phyloP scores from a whole-genome alignment of 139 green algal genomes.

The Coelastrella sp. region DNA sequence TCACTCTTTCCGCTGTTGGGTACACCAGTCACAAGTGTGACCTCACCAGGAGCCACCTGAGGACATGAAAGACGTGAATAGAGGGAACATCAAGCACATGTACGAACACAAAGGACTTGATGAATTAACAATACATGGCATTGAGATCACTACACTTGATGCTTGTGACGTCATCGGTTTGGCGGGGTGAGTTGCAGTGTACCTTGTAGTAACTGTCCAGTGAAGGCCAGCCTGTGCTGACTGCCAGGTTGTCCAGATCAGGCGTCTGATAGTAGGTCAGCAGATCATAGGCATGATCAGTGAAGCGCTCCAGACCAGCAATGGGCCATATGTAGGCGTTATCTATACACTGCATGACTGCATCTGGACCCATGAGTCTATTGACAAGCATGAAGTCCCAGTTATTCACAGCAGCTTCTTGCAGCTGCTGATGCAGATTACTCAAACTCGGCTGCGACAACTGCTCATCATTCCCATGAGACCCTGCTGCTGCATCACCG shows the following conservation, averaged over 20 bases:
- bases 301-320: slow-evolving; percentile 72
- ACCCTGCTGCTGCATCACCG: background rate
- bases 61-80: background rate
- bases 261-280: slow-evolving; percentile 46
- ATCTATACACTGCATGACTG: background rate
- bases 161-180: too few relatives aligned
- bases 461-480: too few relatives aligned
- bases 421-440: background rate
- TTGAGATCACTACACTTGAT: too few relatives aligned
- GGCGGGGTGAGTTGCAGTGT: background rate
- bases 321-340: slow-evolving; percentile 74
- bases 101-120: too few relatives aligned
- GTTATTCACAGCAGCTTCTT: too few relatives aligned
- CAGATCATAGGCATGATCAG: slow-evolving; percentile 36
- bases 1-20: slow-evolving; percentile 98
- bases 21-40: slow-evolving; percentile 96
- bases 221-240: slow-evolving; percentile 79
- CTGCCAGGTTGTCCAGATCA: background rate
- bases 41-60: slow-evolving; percentile 81
- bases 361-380: background rate
- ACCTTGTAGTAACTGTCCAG: slow-evolving; percentile 87
- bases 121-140: too few relatives aligned
- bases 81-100: too few relatives aligned
- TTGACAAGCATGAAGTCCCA: background rate
- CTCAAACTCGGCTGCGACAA: too few relatives aligned